These are phyloP conservation scores for Hemerocallis citrina DNA, from an alignment of 106 monocot species.

Conservation along the genomic window DNA sequence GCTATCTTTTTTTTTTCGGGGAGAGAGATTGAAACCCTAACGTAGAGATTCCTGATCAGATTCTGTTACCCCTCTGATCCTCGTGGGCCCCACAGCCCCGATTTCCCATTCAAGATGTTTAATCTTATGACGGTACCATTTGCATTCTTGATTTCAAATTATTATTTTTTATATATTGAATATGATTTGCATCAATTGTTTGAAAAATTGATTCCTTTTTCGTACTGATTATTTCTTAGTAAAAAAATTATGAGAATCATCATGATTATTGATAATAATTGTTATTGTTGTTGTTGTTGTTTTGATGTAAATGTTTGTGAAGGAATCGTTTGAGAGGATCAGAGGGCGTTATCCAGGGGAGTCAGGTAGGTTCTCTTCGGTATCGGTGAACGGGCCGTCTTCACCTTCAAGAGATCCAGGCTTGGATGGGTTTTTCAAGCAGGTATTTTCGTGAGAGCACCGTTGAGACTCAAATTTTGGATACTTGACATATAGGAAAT, in stretches of 20 bases:
- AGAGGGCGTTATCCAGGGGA: slow-evolving; percentile 43
- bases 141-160: no score
- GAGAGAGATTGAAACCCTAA: neutral
- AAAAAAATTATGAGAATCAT: neutral
- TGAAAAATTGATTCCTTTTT: no score
- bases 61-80: slow-evolving; percentile 1
- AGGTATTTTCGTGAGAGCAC: no score
- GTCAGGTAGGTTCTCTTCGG: slow-evolving; percentile 9
- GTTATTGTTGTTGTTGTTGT: neutral
- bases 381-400: slow-evolving; percentile 18
- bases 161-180: no score
- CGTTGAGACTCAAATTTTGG: no score
- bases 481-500: no score
- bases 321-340: slow-evolving; percentile 73
- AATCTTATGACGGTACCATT: slow-evolving; percentile 15
- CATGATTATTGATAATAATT: neutral
- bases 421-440: slow-evolving; percentile 43
- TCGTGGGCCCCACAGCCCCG: neutral
- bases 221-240: no score
- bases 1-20: neutral
- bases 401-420: slow-evolving; percentile 19
- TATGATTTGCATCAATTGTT: no score
- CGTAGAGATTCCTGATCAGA: neutral
- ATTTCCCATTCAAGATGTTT: slow-evolving; percentile 9
- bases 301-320: neutral